A percentile compares a stretch with the other conserved stretches of the same genome.
Conservation (phyloP, 2,329 filamentous ascomycete genomes). For the Aureobasidium sp. region DNA sequence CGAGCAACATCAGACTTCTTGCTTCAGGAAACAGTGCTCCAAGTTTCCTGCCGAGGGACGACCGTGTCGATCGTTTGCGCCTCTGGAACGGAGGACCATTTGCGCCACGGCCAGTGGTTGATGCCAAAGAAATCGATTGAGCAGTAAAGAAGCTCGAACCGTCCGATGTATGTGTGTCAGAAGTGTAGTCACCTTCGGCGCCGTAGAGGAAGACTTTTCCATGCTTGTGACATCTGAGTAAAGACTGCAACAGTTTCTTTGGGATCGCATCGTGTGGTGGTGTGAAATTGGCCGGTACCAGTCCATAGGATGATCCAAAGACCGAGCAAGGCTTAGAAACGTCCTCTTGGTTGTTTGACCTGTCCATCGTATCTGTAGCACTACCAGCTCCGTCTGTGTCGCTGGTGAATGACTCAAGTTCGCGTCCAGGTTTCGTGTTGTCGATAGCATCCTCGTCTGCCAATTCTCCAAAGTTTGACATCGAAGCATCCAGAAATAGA, state of each 20-base stretch:
- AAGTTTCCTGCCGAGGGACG: slow-evolving; percentile 14
- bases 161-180: slow-evolving; percentile 14
- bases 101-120: neutral
- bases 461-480: slow-evolving; percentile 15
- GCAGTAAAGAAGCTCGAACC: neutral
- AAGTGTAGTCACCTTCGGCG: slow-evolving; percentile 27
- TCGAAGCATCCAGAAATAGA: slow-evolving; percentile 40
- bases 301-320: slow-evolving; percentile 12
- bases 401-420: neutral
- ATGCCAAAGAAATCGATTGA: neutral
- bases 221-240: slow-evolving; percentile 34
- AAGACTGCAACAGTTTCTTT: slow-evolving; percentile 25
- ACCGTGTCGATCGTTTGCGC: slow-evolving; percentile 10
- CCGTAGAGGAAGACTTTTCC: slow-evolving; percentile 41
- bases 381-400: slow-evolving; percentile 16
- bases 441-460: slow-evolving; percentile 4
- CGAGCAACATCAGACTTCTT: slow-evolving; percentile 54
- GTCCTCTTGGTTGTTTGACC: neutral
- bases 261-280: slow-evolving; percentile 10
- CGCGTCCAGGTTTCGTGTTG: slow-evolving; percentile 5
- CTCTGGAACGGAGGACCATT: slow-evolving; percentile 3
- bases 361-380: slow-evolving; percentile 10
- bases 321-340: slow-evolving; percentile 12
- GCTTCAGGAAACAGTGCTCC: slow-evolving; percentile 43
- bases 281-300: slow-evolving; percentile 9